Evolutionary conservation across 352 stramenopile genomes (phyloP), one percentile per base, ranked within the genome.

Genomic region (Globisporangium solare): DNA sequence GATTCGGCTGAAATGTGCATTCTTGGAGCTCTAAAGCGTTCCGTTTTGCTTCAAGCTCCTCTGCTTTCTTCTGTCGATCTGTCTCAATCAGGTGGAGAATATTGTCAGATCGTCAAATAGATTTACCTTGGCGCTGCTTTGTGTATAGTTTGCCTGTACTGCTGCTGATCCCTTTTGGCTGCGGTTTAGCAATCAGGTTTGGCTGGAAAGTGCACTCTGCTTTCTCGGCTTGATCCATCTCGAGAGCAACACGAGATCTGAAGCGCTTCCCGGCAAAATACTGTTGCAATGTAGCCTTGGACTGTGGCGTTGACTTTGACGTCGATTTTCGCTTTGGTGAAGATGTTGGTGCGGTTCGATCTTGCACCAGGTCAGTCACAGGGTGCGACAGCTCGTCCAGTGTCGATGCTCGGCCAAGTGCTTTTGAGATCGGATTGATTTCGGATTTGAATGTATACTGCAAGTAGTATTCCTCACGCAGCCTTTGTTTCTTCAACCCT

Each of bases 1-100:
- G 66, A 31, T 87, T 89, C 0, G 84, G 84, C 22, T 81, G 72
- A 35, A 96, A 96, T 5, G 87, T 95, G 47, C 86, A 96, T 52
- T 95, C 79, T 51, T 88, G 61, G 2, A 91, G 47, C 48, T 89
- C 77, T 15, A 73, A 68, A 0, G 53, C 72, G 41, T 86, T 84
- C 11, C 80, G 66, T 45, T 86, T 84, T 14, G 70, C 64, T 53
- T 90, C 67, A 14, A 93, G 79, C 14, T 76, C 68, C 17, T 89
- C 69, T 8, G 66, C 66, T 42, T 83, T 81, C 31, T 73, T 72
- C 50, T 76, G 58, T 4, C 83, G 79, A 13, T 85, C 64, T 0
- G 63, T 70, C 47, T 93, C 83, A 31, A 91, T 93, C 14, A 74
- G 61, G 43, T 88, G 75, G 20, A 91, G 62, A 21, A 90, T 70